phyloP scores from a whole-genome alignment of 306 rosid genomes.

The Quercus robur region DNA sequence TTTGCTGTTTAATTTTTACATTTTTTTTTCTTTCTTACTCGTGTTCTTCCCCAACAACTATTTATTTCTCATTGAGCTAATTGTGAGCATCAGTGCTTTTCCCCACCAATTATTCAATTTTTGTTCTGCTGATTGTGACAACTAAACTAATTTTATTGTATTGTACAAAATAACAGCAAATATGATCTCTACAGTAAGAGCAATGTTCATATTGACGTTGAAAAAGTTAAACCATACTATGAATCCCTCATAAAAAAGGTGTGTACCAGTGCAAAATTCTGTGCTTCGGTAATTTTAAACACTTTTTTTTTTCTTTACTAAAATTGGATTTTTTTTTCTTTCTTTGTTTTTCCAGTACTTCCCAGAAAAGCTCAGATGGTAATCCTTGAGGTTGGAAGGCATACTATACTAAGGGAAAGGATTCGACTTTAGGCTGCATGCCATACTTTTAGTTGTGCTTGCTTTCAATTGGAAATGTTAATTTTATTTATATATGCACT shows the following conservation, averaged over 20 bases:
- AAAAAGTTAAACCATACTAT: constrained; percentile 13
- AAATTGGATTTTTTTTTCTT: too few species aligned
- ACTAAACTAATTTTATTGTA: not conserved
- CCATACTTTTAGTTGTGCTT: not conserved
- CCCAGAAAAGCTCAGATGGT: not conserved
- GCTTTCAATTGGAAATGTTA: not conserved
- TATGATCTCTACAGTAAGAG: constrained; percentile 11
- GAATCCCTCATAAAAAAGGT: constrained; percentile 3
- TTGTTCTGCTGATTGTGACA: not conserved
- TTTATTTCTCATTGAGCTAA: too few species aligned
- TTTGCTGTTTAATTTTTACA: not conserved
- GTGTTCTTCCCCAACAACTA: too few species aligned
- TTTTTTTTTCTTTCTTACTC: not conserved
- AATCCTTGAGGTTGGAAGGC: not conserved
- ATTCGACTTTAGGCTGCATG: not conserved
- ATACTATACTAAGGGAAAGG: not conserved
- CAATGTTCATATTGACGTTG: not conserved
- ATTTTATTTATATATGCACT: not conserved
- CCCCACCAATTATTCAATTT: not conserved
- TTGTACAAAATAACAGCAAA: not conserved
- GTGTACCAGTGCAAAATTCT: not conserved
- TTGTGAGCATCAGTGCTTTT: too few species aligned
- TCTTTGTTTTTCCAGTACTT: not conserved
- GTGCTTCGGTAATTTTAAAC: not conserved
- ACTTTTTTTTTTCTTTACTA: not conserved